A percentile compares a stretch with the other conserved stretches of the same genome.
These are phyloP conservation scores for Marchantia polymorpha DNA, from an alignment of 225 moss, liverwort and hornwort species.

Conservation along the genomic window DNA sequence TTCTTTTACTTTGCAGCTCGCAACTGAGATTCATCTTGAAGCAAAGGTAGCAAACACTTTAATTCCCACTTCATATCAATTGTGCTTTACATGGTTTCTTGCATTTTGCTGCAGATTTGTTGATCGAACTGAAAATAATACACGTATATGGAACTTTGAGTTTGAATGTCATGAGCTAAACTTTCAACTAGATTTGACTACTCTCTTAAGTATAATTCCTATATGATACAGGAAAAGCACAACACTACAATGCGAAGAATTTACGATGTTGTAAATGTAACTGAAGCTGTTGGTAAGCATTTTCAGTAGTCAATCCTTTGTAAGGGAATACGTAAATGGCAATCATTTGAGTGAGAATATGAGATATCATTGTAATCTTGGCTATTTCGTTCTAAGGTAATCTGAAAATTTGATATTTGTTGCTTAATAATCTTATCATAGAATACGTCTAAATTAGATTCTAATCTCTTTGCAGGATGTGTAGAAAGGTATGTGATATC, in stretches of 20 bases:
- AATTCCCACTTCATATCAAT: not conserved
- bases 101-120: too few relatives aligned
- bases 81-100: too few relatives aligned
- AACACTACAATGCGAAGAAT: slow-evolving; percentile 42
- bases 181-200: not conserved
- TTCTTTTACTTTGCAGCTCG: slow-evolving; percentile 16
- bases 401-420: too few relatives aligned
- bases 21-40: slow-evolving; percentile 36
- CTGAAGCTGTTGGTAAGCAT: slow-evolving; percentile 33
- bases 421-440: too few relatives aligned
- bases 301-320: not conserved
- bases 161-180: too few relatives aligned
- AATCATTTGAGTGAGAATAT: not conserved
- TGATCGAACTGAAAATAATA: too few relatives aligned
- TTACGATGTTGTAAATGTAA: slow-evolving; percentile 43
- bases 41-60: slow-evolving; percentile 26
- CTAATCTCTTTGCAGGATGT: not conserved
- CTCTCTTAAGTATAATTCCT: too few relatives aligned
- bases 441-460: too few relatives aligned
- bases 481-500: not conserved
- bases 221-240: slow-evolving; percentile 34
- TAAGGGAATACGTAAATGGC: not conserved
- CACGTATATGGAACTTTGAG: too few relatives aligned
- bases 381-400: too few relatives aligned
- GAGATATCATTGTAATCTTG: too few relatives aligned